Evolutionary conservation across 2,329 filamentous ascomycete species (phyloP).

Genomic region (Ascochyta rabiei): DNA sequence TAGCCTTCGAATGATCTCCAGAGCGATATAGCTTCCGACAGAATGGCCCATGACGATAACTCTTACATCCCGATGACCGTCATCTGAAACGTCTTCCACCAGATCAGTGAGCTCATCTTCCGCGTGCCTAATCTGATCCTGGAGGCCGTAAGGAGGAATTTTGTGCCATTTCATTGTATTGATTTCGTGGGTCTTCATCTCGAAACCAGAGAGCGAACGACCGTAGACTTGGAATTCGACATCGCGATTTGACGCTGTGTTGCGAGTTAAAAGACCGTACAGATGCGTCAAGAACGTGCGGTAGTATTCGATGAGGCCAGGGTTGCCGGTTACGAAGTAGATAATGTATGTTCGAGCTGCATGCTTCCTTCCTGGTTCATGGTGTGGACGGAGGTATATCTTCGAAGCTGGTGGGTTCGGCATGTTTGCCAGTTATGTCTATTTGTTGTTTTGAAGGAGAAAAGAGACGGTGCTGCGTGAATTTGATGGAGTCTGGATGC

Average conservation of each 20-base stretch:
- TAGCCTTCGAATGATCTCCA: constrained; percentile 50
- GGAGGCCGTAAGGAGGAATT: constrained; percentile 50
- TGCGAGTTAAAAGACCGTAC: constrained; percentile 57
- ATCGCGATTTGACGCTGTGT: constrained; percentile 23
- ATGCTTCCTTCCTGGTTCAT: constrained; percentile 26
- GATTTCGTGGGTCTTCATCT: constrained; percentile 35
- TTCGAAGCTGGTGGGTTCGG: constrained; percentile 23
- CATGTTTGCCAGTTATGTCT: constrained; percentile 3
- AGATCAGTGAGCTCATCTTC: constrained; percentile 52
- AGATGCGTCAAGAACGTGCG: constrained; percentile 67
- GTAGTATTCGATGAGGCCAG: constrained; percentile 77
- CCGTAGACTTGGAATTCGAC: constrained; percentile 49
- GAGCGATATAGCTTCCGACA: constrained; percentile 54
- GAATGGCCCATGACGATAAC: constrained; percentile 54
- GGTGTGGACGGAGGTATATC: constrained; percentile 33
- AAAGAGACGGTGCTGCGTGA: constrained; percentile 6
- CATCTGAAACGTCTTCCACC: constrained; percentile 36
- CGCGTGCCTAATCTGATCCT: constrained; percentile 58
- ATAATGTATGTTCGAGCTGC: constrained; percentile 57
- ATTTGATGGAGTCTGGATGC: constrained; percentile 18
- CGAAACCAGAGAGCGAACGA: constrained; percentile 52
- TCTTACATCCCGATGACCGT: constrained; percentile 36
- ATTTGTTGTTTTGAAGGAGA: constrained; percentile 2
- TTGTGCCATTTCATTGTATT: constrained; percentile 30
- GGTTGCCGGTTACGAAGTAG: constrained; percentile 78